Percentiles rank a stretch among this genome's conserved stretches.
Evolutionary conservation across 2,329 filamentous ascomycete species (phyloP).

Genomic region (Neopestalotiopsis clavispora): DNA sequence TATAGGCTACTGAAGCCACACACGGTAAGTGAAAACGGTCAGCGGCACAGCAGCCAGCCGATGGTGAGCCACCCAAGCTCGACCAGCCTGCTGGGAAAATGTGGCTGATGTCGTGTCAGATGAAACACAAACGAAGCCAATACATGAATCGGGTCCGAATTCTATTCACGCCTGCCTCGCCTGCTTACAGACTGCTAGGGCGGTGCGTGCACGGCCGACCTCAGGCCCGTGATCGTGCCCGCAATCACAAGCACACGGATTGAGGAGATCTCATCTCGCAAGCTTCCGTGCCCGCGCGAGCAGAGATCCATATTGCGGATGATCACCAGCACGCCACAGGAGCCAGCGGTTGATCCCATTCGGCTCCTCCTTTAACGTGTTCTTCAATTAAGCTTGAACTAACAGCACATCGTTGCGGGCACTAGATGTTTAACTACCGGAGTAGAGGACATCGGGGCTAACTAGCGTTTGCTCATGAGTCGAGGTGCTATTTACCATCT

Average conservation of each 20-base stretch:
- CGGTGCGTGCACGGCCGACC: neutral
- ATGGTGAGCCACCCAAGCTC: neutral
- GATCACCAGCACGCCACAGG: neutral
- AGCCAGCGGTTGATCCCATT: neutral
- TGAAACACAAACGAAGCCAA: neutral
- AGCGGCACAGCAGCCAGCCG: conserved; percentile 2
- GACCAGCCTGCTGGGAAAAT: conserved; percentile 5
- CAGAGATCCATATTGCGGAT: conserved; percentile 1
- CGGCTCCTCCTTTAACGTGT: neutral
- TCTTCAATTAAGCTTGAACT: neutral
- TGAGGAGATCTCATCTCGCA: neutral
- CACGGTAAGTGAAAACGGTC: neutral
- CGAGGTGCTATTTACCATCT: neutral
- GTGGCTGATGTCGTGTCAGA: conserved; percentile 7
- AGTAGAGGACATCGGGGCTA: neutral
- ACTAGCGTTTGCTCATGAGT: neutral
- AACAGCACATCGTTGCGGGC: neutral
- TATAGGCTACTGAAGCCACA: conserved; percentile 4
- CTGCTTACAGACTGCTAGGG: neutral
- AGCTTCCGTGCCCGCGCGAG: neutral
- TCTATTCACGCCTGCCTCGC: neutral
- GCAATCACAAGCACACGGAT: neutral
- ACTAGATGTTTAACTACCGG: neutral
- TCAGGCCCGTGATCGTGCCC: neutral
- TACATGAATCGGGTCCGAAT: neutral